Evolutionary conservation across 108 stramenopile genomes (phyloP), one percentile per base, ranked within the genome.

Genomic region (Discostella stelligeroides): DNA sequence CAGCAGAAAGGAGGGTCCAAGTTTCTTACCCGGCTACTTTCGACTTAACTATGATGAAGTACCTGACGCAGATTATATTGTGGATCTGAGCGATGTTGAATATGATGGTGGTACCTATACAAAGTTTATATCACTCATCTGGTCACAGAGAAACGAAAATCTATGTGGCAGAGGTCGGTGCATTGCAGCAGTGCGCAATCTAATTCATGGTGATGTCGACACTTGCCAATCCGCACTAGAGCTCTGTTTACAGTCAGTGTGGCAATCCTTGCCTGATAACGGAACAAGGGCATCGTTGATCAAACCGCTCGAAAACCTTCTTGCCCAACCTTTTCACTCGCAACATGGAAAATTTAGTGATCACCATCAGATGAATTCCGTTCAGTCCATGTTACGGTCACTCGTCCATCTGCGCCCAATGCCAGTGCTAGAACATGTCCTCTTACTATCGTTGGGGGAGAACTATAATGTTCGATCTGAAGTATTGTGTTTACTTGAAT

Each of bases 381-480:
- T 89, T 40, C 81, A 81, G 66, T 71, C 85, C 1, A 72, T 91
- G 42, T 53, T 94, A 39, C 78, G 77, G 25, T 80, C 75, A 20
- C 38, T 88, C 25, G 45, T 66, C 15, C 25, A 58, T 29, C 72
- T 94, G 7, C 78, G 54, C n/a, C 92, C 92, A 5, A 46, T 76
- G 39, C 91, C 91, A 17, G 21, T 68, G 20, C 46, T 92, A 24
- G 83, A 88, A 55, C 50, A 74, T 34, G 68, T 84, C 25, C 67
- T 96, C 15, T 61, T 92, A 34, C 53, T 76, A 7, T 82, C 72
- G 4, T 63, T 92, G 24, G 89, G 87, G 0, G 64, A 76, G 42
- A 80, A 82, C 30, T 91, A 92, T 68, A 92, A 87, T 68, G 75
- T 71, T 15, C 84, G 84, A 73, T 70, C 85, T 62, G 89, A 92